Base-by-base conservation (phyloP, 352 stramenopile species). In the Globisporangium echinulatum region DNA sequence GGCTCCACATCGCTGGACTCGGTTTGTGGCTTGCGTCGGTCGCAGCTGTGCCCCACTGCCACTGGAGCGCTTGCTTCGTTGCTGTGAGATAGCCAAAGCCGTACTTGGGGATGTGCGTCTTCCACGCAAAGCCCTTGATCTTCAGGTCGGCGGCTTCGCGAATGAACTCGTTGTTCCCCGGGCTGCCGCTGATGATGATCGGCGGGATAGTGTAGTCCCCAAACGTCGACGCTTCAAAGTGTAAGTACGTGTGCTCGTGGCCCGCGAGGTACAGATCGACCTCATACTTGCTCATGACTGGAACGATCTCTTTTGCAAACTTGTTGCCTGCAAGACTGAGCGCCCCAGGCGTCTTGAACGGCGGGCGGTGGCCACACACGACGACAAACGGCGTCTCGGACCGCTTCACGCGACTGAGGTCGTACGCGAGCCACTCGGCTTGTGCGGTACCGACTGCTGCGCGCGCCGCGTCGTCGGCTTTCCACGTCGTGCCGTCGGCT, bases 131-230 rank as follows among this genome's bases (percentile, higher is more conserved):
- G 6, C 67, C 77, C n/a, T 72, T 63, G 33, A 88, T 78, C 40
- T 66, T 58, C n/a, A 92, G 69, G 7, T 83, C 58, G 1, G 61
- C 50, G 44, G 80, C 59, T 5, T 72, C 55, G 1, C 79, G 76
- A 53, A 90, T 83, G 55, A 72, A 92, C 63, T 92, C 82, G 59
- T 90, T 90, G 69, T 92, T 92, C 53, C 82, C 82, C 0, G 78
- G 56, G 46, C 77, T 88, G 19, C 82, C 82, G 17, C 74, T 85
- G 62, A 92, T 82, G 54, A 92, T 87, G 53, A 88, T 83, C 3
- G 78, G 78, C 46, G 82, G 82, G 5, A 92, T 58, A 33, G 69
- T 69, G 64, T 82, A 88, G 36, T 53, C 54, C 36, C 72, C 68
- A 36, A 85, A 69, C 25, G 59, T 79, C 13, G 68, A 82, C 33